Evolutionary conservation across 345 rosid species (phyloP), one percentile per base, ranked within the genome.

Genomic region (Cardamine chenopodiifolia): DNA sequence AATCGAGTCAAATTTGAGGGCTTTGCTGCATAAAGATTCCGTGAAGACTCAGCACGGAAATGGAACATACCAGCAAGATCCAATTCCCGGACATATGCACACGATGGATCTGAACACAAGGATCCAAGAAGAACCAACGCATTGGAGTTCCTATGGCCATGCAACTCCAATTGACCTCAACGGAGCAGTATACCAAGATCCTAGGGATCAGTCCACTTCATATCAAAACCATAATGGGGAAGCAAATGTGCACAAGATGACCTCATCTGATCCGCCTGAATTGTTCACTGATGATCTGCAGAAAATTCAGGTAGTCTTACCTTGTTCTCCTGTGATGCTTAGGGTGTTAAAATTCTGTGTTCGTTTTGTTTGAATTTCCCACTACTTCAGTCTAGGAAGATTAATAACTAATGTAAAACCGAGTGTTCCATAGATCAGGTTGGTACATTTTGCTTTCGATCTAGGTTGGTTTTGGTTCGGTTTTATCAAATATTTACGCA

Each of bases 1-100:
- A 61, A 76, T 92, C 31, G 98, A 96, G 86, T 94, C 98, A 74
- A 92, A 90, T 80, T 68, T 92, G 91, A 96, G 90, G 81, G 93
- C 89, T 48, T 78, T 87, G 66, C 71, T 85, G 52, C 90, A 81
- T 56, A 86, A 81, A 85, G 89, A 82, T 76, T 66, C 82, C 14
- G 82, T 70, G 25, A 85, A 72, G 78, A 40, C 60, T 22, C 61
- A 67, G 19, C 71, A 65, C 42, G 87, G 78, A 52, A 89, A 88
- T 57, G 91, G 90, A 69, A 54, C 71, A 37, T 55, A 71, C 77
- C 89, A 85, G 49, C 86, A 74, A 50, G 85, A 74, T 53, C 71
- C 75, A 26, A 57, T 59, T 77, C 79, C 68, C 48, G 62, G 40
- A 63, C 64, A 58, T 62, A 73, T 79, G 59, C 71, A 68, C 34